These are phyloP conservation scores for Sanguinoderma infundibulare DNA, from an alignment of 1,284 basidiomycete genomes.

Conservation along the genomic window DNA sequence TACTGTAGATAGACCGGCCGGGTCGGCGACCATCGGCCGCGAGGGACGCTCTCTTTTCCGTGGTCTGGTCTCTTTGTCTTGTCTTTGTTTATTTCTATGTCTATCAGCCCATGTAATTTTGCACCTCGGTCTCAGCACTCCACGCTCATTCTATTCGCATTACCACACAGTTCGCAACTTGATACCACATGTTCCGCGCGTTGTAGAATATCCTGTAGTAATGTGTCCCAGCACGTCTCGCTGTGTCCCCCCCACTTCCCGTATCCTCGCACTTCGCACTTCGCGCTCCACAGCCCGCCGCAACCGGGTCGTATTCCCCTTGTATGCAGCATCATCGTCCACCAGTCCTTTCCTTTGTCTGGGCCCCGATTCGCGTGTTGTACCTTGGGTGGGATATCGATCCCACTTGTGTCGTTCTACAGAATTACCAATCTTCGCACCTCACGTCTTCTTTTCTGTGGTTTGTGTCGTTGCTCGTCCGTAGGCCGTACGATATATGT, in stretches of 20 bases:
- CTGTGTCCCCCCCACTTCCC: background rate
- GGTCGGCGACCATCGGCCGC: constrained; percentile 16
- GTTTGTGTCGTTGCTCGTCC: background rate
- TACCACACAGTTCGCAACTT: background rate
- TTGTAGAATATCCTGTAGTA: constrained; percentile 11
- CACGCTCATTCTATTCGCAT: constrained; percentile 14
- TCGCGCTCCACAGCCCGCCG: too few relatives aligned
- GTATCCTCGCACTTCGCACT: background rate
- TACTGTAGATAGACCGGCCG: constrained; percentile 22
- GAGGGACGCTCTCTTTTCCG: constrained; percentile 8
- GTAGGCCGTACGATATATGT: background rate
- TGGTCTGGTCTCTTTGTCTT: background rate
- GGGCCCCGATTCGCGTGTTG: background rate
- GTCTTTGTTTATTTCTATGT: constrained; percentile 10
- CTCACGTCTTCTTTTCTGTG: background rate
- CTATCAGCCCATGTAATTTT: constrained; percentile 17
- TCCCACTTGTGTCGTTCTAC: too few relatives aligned
- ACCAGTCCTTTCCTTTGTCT: background rate
- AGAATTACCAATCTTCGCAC: background rate
- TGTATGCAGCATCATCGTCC: background rate
- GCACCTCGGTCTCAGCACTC: background rate
- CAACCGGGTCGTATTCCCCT: too few relatives aligned
- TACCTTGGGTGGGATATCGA: too few relatives aligned
- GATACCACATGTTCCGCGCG: constrained; percentile 9
- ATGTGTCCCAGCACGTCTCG: constrained; percentile 9